Evolutionary conservation across 2,329 filamentous ascomycete species (phyloP), one percentile per base, ranked within the genome.

Genomic region (Penicillium sp.): DNA sequence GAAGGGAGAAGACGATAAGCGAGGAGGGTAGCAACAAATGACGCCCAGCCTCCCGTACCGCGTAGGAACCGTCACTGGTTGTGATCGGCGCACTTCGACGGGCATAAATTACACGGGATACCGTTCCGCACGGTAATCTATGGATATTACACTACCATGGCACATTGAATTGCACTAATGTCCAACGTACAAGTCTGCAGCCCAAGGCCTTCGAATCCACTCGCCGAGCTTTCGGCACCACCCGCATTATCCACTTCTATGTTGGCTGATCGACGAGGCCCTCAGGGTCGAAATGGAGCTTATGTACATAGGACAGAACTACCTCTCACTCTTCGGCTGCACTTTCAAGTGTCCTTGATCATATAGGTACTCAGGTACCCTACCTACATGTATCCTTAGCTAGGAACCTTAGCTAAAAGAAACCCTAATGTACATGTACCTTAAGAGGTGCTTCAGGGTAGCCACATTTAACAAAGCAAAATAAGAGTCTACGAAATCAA

Each of bases 41-140:
- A 55, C 44, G 35, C 46, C 53, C 55, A 58, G 53, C 53, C 53
- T 54, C 55, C 50, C 43, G 16, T 16, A 20, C 22, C 28, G 20
- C 38, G 38, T 25, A 24, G 24, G n/a, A 35, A 39, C 44, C 13
- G 31, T 20, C 25, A 24, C 33, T 27, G 31, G 20, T 22, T 16
- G 44, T 20, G 31, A 36, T 38, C 31, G 18, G 20, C 31, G 24
- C 39, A 22, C 24, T 27, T 41, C 16, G 39, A 7, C 22, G n/a
- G 22, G 20, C n/a, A 8, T 27, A 46, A 35, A 38, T 46, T 25
- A 46, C 44, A 31, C 3, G 7, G 4, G 14, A 38, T 46, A 38
- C 44, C 31, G 44, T 46, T n/a, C 10, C 18, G 25, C 41, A 24
- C 24, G 5, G 24, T 41, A 41, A 24, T n/a, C 13, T 13, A 41